Percentiles rank a stretch among this genome's conserved stretches.
These are phyloP conservation scores for Trichosporon sp. DNA, from an alignment of 1,284 basidiomycete species.

Conservation along the genomic window DNA sequence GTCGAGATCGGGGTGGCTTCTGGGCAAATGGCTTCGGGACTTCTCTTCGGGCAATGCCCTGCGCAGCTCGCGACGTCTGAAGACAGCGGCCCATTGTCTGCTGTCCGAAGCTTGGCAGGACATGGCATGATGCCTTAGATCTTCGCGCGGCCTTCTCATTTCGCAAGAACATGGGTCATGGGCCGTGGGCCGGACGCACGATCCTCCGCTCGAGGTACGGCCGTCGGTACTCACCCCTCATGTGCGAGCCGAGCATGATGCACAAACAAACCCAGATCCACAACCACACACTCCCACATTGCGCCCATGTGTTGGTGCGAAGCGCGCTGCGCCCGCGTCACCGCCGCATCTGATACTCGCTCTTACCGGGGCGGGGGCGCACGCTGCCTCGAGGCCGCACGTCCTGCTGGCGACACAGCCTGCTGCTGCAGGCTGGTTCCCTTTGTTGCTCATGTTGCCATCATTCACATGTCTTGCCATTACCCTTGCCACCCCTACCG, in stretches of 20 bases:
- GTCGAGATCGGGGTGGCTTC: neutral
- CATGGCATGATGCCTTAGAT: neutral
- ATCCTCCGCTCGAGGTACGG: neutral
- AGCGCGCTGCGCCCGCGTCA: neutral
- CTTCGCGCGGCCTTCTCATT: neutral
- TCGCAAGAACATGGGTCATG: no score
- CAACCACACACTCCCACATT: no score
- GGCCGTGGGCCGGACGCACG: neutral
- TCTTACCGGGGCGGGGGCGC: neutral
- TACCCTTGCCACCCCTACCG: neutral
- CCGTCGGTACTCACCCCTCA: neutral
- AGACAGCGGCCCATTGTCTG: neutral
- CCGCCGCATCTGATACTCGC: neutral
- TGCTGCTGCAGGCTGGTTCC: no score
- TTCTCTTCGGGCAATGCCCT: neutral
- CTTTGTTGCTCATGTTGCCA: neutral
- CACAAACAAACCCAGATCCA: neutral
- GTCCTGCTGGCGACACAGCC: neutral
- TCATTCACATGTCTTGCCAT: neutral
- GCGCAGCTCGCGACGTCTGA: no score
- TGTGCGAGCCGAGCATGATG: neutral
- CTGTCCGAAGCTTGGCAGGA: neutral
- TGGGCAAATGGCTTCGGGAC: neutral
- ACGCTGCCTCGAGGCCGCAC: slow-evolving; percentile 1
- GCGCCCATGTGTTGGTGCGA: slow-evolving; percentile 2